phyloP scores from a whole-genome alignment of 1,284 basidiomycete genomes.

The Apiotrichum mycotoxinovorans region DNA sequence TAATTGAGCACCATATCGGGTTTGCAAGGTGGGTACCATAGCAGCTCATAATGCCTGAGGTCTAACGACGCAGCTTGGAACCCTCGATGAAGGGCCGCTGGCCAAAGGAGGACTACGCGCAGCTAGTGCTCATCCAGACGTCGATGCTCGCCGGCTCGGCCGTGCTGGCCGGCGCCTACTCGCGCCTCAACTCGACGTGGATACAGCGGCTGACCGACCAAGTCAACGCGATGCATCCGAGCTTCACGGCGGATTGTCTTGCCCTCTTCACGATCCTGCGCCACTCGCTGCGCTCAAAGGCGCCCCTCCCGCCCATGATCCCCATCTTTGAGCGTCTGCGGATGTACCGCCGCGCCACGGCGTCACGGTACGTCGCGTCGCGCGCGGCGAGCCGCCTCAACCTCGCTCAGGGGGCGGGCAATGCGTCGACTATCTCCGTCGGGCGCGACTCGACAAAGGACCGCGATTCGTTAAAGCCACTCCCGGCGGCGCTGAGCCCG shows the following conservation, averaged over 20 bases:
- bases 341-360: conserved; percentile 22
- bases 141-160: conserved; percentile 35
- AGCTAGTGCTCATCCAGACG: conserved; percentile 28
- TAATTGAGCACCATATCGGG: conserved; percentile 31
- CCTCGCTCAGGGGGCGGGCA: not conserved
- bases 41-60: not conserved
- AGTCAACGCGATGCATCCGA: conserved; percentile 40
- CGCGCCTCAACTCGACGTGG: conserved; percentile 33
- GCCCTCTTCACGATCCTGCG: conserved; percentile 40
- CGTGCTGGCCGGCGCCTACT: conserved; percentile 35
- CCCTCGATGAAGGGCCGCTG: conserved; percentile 44
- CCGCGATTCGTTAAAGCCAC: not conserved
- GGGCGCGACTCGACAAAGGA: not conserved
- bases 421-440: not conserved
- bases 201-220: conserved; percentile 23
- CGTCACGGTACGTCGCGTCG: not conserved
- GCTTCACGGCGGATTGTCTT: conserved; percentile 45
- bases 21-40: conserved; percentile 31
- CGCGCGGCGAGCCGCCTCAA: not conserved
- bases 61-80: conserved; percentile 21
- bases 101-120: conserved; percentile 41
- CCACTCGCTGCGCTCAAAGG: conserved; percentile 33
- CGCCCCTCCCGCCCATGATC: conserved; percentile 41
- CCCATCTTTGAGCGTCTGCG: conserved; percentile 45
- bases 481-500: no score